Evolutionary conservation across 371 early-diverging fungal genomes (phyloP), one percentile per base, ranked within the genome.

Genomic region (Circinella umbellata): DNA sequence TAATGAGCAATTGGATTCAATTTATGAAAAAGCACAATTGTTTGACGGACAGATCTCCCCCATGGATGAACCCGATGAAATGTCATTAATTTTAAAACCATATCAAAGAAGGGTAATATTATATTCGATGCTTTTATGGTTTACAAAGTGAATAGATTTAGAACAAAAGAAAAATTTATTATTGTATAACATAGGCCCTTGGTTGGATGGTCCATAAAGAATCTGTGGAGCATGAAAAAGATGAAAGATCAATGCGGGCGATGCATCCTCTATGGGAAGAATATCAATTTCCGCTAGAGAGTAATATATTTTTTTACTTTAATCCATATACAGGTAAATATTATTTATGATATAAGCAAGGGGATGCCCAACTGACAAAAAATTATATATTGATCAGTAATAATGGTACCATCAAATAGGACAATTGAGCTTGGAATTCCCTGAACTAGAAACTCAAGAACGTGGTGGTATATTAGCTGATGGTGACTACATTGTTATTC

Each of bases 401-500:
- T 55, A 4, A 17, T n/a, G 39, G 57, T 35, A 64, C 53, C 18
- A 37, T 17, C 64, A 27, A 63, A 61, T 42, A 73, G 84, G 85
- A 7, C 88, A 89, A 69, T 64, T 92, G 61, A 81, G 80, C 17
- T 69, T 89, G 15, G 73, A 80, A 7, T 87, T 86, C 61, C 90
- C 90, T 2, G 83, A 83, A 37, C 73, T 82, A 34, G 85, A 84
- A 38, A 69, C 76, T 36, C 76, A 79, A 18, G 86, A 88, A 64
- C 78, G 85, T 18, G 92, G 92, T 13, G 93, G 93, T 3, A 92
- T 93, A 42, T 64, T 93, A 38, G 93, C 93, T 4, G 92, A 90
- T 68, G 90, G 85, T 80, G 72, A 65, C 70, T 65, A 42, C 42
- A 42, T 11, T 42, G 6, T 42, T 42, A 2, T 42, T 9, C 6